phyloP scores from a whole-genome alignment of 768 basidiomycete species.

The Cubamyces lactineus region DNA sequence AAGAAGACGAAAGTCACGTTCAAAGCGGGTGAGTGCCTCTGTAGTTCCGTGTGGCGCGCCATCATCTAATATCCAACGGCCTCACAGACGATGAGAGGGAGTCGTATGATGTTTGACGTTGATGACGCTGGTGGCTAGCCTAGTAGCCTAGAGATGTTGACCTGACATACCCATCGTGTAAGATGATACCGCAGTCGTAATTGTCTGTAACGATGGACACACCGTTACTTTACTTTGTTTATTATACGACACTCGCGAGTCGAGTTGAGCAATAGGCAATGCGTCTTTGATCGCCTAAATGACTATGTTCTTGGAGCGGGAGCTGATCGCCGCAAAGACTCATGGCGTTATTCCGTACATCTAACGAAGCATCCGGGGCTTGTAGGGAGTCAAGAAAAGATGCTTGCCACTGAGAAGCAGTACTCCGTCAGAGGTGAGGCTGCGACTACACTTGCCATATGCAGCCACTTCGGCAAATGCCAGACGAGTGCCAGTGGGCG shows the following conservation, averaged over 20 bases:
- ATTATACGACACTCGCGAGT: not conserved
- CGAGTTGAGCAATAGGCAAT: too few relatives aligned
- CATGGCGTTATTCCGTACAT: too few relatives aligned
- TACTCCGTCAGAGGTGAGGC: too few relatives aligned
- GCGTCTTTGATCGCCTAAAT: too few relatives aligned
- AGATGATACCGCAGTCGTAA: conserved; percentile 3
- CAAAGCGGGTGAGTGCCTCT: not conserved
- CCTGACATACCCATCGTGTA: conserved; percentile 4
- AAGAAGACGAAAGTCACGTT: conserved; percentile 10
- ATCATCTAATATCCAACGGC: not conserved
- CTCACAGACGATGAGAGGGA: not conserved
- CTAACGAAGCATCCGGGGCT: too few relatives aligned
- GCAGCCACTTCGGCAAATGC: not conserved
- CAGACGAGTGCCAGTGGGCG: not conserved
- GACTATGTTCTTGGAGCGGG: too few relatives aligned
- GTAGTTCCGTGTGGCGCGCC: not conserved
- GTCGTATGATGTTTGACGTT: not conserved
- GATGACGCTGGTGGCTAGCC: not conserved
- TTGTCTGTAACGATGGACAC: too few relatives aligned
- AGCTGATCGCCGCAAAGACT: too few relatives aligned
- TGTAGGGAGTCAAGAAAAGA: too few relatives aligned
- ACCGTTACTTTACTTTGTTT: too few relatives aligned
- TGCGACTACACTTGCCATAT: conserved; percentile 1
- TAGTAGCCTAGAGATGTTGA: not conserved
- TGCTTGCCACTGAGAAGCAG: too few relatives aligned